Conservation (phyloP, 148 eudicot genomes). For the Chenopodium album region DNA sequence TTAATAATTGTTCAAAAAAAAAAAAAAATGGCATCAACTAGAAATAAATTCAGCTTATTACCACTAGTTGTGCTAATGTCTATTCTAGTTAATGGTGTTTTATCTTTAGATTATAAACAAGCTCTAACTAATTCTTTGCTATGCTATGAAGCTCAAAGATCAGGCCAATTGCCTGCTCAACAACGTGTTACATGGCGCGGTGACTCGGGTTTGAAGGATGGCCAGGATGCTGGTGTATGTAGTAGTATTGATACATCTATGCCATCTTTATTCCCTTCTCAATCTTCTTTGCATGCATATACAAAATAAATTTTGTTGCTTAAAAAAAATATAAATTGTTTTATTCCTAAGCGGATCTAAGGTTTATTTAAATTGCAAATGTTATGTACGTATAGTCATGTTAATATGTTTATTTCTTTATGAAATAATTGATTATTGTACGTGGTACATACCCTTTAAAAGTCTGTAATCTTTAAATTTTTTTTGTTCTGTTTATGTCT, state of each 20-base stretch:
- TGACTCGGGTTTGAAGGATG: conserved; percentile 32
- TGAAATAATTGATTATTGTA: no score
- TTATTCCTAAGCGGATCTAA: no score
- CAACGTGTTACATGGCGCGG: conserved; percentile 36
- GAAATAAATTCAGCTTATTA: background rate
- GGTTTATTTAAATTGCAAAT: no score
- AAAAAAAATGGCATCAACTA: conserved; percentile 1
- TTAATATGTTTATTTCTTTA: no score
- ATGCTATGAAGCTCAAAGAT: conserved; percentile 38
- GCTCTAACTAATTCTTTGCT: conserved; percentile 31
- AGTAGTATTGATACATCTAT: background rate
- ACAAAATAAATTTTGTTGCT: background rate
- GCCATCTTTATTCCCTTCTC: background rate
- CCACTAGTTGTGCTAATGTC: background rate
- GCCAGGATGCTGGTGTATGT: conserved; percentile 23
- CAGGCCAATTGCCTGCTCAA: conserved; percentile 31
- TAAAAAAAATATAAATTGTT: no score
- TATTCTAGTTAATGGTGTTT: conserved; percentile 22
- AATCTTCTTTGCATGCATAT: background rate
- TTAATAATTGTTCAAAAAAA: background rate
- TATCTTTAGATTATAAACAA: conserved; percentile 23
- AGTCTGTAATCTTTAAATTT: no score
- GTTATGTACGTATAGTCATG: no score
- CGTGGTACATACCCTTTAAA: no score
- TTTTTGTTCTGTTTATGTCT: no score